A percentile compares a stretch with the other conserved stretches of the same genome.
Conservation (phyloP, 176 grass and related monocot genomes). For the Carex scoparia region DNA sequence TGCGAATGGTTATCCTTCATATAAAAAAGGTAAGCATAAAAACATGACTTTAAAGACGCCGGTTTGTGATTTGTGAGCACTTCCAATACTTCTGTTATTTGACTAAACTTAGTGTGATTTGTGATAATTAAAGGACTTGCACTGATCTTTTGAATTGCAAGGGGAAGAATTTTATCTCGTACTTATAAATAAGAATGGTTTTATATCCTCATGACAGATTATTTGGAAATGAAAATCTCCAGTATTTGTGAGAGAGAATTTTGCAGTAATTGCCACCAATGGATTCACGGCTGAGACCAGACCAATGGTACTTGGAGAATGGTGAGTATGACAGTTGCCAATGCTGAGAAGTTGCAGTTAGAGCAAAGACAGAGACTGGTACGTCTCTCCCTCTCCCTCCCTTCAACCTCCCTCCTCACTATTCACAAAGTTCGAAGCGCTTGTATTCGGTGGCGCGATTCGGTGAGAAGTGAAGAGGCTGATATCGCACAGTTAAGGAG, state of each 20-base stretch:
- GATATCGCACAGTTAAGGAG: no score
- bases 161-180: not conserved
- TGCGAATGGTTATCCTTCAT: not conserved
- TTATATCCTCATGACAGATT: not conserved
- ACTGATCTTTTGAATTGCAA: not conserved
- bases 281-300: conserved; percentile 85
- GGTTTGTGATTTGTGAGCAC: no score
- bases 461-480: no score
- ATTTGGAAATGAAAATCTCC: not conserved
- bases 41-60: not conserved
- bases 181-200: not conserved
- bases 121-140: not conserved
- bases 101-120: not conserved
- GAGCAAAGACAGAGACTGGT: conserved; percentile 86
- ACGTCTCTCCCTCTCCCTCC: not conserved
- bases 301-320: conserved; percentile 12
- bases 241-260: not conserved
- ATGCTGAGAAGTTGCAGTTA: conserved; percentile 70
- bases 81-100: no score
- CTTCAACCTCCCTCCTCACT: not conserved
- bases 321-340: conserved; percentile 82
- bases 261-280: conserved; percentile 61
- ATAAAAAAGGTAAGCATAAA: not conserved
- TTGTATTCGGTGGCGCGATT: no score
- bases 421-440: no score